phyloP scores from a whole-genome alignment of 2,329 filamentous ascomycete species.

The Microsporum ferrugineum region DNA sequence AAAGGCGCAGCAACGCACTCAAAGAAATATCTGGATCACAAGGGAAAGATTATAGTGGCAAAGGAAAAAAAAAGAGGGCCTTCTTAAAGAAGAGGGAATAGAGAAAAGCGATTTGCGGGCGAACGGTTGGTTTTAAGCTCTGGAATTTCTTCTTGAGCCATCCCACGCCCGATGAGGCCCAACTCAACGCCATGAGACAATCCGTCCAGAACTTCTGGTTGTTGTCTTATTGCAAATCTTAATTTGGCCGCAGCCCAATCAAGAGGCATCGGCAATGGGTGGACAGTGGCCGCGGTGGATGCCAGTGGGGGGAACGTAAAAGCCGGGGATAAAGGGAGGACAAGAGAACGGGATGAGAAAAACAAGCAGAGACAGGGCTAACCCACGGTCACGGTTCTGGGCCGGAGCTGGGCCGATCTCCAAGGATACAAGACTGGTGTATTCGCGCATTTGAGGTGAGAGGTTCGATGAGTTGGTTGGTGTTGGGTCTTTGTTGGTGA shows the following conservation, averaged over 20 bases:
- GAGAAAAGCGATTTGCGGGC: neutral
- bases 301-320: slow-evolving; percentile 4
- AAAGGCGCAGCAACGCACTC: neutral
- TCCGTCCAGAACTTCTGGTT: slow-evolving; percentile 3
- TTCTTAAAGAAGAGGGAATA: neutral
- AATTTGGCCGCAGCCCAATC: neutral
- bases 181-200: neutral
- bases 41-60: neutral
- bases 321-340: slow-evolving; percentile 2
- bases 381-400: slow-evolving; percentile 3
- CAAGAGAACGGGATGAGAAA: neutral
- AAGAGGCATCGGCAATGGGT: slow-evolving; percentile 1
- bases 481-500: neutral
- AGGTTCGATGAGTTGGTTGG: neutral
- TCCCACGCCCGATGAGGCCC: neutral
- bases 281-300: neutral
- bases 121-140: slow-evolving; percentile 2
- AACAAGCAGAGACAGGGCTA: slow-evolving; percentile 5
- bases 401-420: neutral
- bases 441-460: neutral
- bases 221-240: slow-evolving; percentile 1
- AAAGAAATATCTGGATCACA: neutral
- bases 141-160: neutral
- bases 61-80: neutral
- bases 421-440: neutral